Evolutionary conservation across 2,329 filamentous ascomycete species (phyloP), one percentile per base, ranked within the genome.

Genomic region (Paracoccidioides lutzii): DNA sequence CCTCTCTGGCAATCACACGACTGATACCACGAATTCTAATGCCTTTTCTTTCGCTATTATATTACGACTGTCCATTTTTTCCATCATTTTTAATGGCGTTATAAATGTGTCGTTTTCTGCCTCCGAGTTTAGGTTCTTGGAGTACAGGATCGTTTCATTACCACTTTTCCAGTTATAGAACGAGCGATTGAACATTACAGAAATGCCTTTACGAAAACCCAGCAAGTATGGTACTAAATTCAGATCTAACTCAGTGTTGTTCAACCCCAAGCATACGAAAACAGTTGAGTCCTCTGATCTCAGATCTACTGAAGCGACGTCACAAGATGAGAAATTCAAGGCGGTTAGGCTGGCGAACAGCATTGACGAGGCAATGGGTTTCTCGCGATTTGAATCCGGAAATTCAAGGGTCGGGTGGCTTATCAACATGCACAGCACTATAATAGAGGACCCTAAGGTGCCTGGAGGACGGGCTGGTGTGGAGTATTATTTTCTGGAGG

Each of bases 401-500:
- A 82, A 87, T 67, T 89, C 85, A 73, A 87, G 84, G 67, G 81
- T 87, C 52, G 90, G 94, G 60, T 98, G 93, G 93, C 81, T 98
- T 3, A 88, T 91, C 63, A 98, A 97, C 67, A 88, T 97, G 75
- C 88, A 95, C 68, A 84, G 90, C 42, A 97, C 93, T 0, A 82
- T 83, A 10, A 79, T 98, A 48, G 76, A 95, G 69, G 91, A 97
- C 67, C 81, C 90, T 14, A 87, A 88, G 63, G 80, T 87, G 48
- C 84, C 87, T 1, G 88, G 88, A 58, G 93, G 93, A 41, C 83
- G 89, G 61, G 87, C 93, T 0, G 93, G 88, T 7, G 82, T 98
- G 56, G 93, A 98, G 73, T 96, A 90, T 73, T 98, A 96, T 76
- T 98, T 98, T 72, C 85, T 98, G 58, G 88, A 90, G 64, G 88